Percentiles rank a stretch among this genome's conserved stretches.
Conservation (phyloP, 2,329 filamentous ascomycete genomes). For the Zasmidium citrigriseum region DNA sequence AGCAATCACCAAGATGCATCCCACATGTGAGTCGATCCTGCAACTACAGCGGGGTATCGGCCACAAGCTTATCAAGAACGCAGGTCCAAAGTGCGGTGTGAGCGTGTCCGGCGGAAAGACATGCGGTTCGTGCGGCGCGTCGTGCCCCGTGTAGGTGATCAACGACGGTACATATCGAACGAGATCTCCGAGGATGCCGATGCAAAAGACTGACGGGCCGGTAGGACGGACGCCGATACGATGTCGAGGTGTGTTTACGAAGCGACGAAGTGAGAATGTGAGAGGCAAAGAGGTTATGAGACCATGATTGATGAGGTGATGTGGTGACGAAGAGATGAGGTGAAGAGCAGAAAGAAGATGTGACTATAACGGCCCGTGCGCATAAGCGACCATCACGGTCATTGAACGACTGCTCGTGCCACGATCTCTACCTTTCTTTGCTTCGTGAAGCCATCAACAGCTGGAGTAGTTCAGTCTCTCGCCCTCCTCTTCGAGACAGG, state of each 20-base stretch:
- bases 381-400: background rate
- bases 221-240: conserved; percentile 2
- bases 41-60: background rate
- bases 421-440: background rate
- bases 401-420: background rate
- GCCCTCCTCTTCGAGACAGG: background rate
- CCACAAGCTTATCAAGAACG: background rate
- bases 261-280: conserved; percentile 11
- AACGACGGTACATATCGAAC: background rate
- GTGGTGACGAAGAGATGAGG: conserved; percentile 8
- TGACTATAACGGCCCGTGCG: background rate
- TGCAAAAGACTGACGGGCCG: background rate
- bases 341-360: conserved; percentile 7
- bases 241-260: conserved; percentile 1
- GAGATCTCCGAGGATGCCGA: background rate
- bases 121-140: conserved; percentile 36
- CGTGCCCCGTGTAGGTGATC: conserved; percentile 31
- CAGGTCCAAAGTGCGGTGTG: conserved; percentile 37
- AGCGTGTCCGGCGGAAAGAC: conserved; percentile 33
- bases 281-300: conserved; percentile 2
- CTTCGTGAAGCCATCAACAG: background rate
- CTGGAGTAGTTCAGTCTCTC: no score
- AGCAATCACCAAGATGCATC: conserved; percentile 19
- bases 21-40: conserved; percentile 15
- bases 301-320: conserved; percentile 1